Percentiles rank a stretch among this genome's conserved stretches.
Conservation (phyloP, 2,329 filamentous ascomycete species). For the Fusarium siculi region DNA sequence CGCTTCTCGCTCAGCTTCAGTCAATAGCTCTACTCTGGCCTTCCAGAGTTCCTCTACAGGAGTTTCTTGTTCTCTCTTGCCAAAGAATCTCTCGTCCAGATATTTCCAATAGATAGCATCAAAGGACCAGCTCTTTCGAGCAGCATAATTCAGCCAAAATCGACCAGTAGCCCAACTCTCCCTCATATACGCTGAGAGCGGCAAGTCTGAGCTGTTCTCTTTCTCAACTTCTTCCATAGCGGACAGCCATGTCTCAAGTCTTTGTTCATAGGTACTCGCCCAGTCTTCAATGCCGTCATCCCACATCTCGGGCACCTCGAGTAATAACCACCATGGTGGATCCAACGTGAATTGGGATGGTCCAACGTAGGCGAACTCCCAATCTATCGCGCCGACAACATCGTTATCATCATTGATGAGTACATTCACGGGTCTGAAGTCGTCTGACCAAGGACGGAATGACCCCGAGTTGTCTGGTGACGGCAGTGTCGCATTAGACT, state of each 20-base stretch:
- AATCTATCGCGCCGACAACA: constrained; percentile 50
- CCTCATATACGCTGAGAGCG: constrained; percentile 49
- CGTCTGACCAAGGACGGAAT: neutral
- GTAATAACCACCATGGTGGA: constrained; percentile 54
- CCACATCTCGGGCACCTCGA: constrained; percentile 49
- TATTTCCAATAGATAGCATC: neutral
- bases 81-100: neutral
- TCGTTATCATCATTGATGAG: constrained; percentile 44
- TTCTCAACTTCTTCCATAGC: constrained; percentile 42
- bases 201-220: neutral
- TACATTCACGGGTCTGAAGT: constrained; percentile 37
- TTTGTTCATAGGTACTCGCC: constrained; percentile 43
- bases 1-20: neutral
- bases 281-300: constrained; percentile 45
- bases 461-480: neutral
- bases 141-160: neutral
- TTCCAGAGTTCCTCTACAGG: neutral
- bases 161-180: neutral
- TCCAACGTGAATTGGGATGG: constrained; percentile 50
- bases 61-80: rapidly evolving
- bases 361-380: constrained; percentile 52
- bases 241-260: constrained; percentile 47
- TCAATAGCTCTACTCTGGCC: neutral
- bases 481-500: neutral
- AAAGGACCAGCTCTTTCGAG: neutral